These are phyloP conservation scores for Oryza brachyantha DNA, from an alignment of 176 grass and related monocot species.

Conservation along the genomic window DNA sequence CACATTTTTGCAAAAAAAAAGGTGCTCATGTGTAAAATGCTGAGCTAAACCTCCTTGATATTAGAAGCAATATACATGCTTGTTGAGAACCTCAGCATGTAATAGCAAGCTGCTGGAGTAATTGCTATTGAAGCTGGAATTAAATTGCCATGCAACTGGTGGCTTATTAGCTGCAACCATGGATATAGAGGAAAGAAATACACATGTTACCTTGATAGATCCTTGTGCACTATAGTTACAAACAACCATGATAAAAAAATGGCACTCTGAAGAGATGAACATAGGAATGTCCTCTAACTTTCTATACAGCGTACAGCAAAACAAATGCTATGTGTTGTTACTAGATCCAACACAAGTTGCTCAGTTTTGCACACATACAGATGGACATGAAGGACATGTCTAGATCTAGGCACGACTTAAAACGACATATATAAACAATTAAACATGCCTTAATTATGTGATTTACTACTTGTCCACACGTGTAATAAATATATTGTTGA, in stretches of 20 bases:
- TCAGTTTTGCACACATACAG: neutral
- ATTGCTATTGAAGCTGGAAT: neutral
- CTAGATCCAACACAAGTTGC: neutral
- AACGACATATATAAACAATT: neutral
- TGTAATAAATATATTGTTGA: neutral
- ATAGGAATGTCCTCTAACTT: neutral
- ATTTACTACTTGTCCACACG: neutral
- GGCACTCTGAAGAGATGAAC: neutral
- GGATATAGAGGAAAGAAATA: neutral
- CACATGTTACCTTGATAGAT: neutral
- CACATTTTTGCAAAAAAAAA: neutral
- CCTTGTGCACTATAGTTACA: neutral
- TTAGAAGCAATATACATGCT: neutral
- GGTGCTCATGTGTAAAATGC: neutral
- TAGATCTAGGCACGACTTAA: neutral
- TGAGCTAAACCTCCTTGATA: neutral
- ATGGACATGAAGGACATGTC: neutral
- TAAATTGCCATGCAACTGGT: neutral
- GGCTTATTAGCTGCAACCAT: neutral
- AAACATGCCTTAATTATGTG: neutral
- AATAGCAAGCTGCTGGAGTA: neutral
- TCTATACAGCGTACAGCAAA: neutral
- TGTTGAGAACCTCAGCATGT: neutral
- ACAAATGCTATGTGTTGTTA: neutral
- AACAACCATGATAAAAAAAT: neutral